Evolutionary conservation across 148 eudicot species (phyloP).

Genomic region (Fagopyrum tataricum): DNA sequence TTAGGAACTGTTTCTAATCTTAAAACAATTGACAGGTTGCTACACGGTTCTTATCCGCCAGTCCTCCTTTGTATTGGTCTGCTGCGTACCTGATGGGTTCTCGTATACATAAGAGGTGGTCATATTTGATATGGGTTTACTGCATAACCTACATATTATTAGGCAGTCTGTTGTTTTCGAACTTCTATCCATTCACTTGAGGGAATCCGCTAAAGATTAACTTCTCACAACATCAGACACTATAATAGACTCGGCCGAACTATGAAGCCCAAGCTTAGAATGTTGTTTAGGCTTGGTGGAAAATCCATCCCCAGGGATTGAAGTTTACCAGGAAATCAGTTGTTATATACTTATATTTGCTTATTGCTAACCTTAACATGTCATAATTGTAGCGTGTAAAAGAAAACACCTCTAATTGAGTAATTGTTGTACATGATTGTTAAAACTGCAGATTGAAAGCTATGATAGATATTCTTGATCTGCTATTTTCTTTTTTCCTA

Average conservation of each 20-base stretch:
- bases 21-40: slow-evolving; percentile 52
- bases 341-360: no score
- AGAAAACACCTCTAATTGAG: no score
- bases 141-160: slow-evolving; percentile 69
- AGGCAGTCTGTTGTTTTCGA: slow-evolving; percentile 88
- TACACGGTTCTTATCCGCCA: slow-evolving; percentile 86
- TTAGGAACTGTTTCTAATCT: background rate
- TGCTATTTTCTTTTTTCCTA: no score
- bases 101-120: slow-evolving; percentile 42
- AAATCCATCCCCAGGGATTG: no score
- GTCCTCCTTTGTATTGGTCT: slow-evolving; percentile 91
- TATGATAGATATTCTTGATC: no score
- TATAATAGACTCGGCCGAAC: background rate
- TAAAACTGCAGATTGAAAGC: no score
- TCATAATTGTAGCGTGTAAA: no score
- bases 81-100: slow-evolving; percentile 55
- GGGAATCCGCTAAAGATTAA: background rate
- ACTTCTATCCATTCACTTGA: slow-evolving; percentile 96
- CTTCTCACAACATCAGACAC: background rate
- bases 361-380: no score
- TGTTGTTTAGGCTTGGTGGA: no score
- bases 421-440: no score
- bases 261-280: background rate
- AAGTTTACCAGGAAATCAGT: no score
- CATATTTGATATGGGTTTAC: slow-evolving; percentile 62